Evolutionary conservation across 768 basidiomycete genomes (phyloP).

Genomic region (Trametes sanguinea): DNA sequence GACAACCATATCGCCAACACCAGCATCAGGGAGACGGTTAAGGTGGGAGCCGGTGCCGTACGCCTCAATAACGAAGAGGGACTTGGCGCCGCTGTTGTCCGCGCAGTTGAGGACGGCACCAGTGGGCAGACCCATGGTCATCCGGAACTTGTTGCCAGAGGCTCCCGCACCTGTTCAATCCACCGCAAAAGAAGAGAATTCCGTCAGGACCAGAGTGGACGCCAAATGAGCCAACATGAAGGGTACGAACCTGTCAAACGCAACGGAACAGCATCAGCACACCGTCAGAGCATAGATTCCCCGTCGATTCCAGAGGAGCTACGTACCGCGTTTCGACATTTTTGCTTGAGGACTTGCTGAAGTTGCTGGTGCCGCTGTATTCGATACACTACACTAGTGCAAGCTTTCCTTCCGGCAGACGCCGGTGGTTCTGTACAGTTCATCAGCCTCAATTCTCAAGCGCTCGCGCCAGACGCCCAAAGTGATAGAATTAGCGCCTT

Average conservation of each 20-base stretch:
- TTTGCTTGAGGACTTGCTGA: constrained; percentile 33
- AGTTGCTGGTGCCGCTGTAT: constrained; percentile 26
- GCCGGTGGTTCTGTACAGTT: constrained; percentile 36
- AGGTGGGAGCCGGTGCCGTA: constrained; percentile 94
- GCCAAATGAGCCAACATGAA: background rate
- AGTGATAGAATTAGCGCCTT: background rate
- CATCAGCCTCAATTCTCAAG: constrained; percentile 12
- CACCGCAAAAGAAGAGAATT: background rate
- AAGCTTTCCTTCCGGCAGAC: constrained; percentile 32
- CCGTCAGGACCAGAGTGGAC: constrained; percentile 10
- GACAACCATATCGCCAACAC: constrained; percentile 94
- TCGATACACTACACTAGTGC: constrained; percentile 18
- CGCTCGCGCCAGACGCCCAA: background rate
- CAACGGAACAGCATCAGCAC: constrained; percentile 15
- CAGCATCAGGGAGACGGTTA: constrained; percentile 95
- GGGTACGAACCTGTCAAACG: constrained; percentile 23
- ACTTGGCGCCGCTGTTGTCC: constrained; percentile 99
- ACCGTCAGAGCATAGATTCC: constrained; percentile 6
- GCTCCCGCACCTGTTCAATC: constrained; percentile 51
- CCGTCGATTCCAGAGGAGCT: background rate
- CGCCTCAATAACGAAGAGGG: constrained; percentile 91
- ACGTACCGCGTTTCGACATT: constrained; percentile 41
- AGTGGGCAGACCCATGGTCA: constrained; percentile 92
- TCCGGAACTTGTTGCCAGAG: constrained; percentile 94
- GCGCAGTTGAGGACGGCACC: constrained; percentile 97